Base-by-base conservation (phyloP, 192 early-diverging fungal species). In the Cladochytrium replicatum region DNA sequence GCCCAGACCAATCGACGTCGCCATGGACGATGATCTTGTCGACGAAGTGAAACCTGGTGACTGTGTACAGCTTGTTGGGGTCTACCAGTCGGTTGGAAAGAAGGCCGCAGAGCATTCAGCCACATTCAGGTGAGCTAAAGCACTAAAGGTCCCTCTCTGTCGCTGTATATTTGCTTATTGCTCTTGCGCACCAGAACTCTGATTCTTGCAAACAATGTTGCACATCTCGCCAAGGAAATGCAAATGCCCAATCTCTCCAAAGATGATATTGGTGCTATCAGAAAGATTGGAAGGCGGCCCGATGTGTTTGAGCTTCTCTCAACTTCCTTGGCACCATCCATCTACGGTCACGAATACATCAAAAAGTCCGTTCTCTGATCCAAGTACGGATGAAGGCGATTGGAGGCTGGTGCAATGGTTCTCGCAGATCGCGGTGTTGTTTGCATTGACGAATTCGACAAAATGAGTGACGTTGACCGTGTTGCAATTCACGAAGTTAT, bases 401-500 rank as follows among this genome's bases (percentile, higher is more conserved):
- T 99, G 47, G 96, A 99, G 58, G 96, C 92, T 1, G 96, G 96
- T 48, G 96, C 96, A 7, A 94, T 99, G 96, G 93, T 99, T 11
- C 68, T 99, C 32, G 95, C 90, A 3, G 96, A 99, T 60, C 76
- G 91, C 22, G 96, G 96, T 38, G 81, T 99, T 29, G 89, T 94
- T 8, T 99, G 96, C 64, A 97, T 99, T 48, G 96, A 99, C 74
- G 96, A 99, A 68, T 99, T 99, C 65, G 96, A 99, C 74, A 99
- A 99, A 60, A 99, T 99, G 96, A 86, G 75, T 28, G 93, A 97
- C 52, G 75, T 86, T 15, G 96, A 99, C 58, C 82, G 93, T 48
- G 92, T 95, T 2, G 93, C 96, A 0, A 99, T 99, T 69, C 96
- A 99, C 72, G 96, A 99, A 82, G 96, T 96, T 1, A 99, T 99